phyloP scores from a whole-genome alignment of 106 monocot genomes.

The Apostasia ramifera region DNA sequence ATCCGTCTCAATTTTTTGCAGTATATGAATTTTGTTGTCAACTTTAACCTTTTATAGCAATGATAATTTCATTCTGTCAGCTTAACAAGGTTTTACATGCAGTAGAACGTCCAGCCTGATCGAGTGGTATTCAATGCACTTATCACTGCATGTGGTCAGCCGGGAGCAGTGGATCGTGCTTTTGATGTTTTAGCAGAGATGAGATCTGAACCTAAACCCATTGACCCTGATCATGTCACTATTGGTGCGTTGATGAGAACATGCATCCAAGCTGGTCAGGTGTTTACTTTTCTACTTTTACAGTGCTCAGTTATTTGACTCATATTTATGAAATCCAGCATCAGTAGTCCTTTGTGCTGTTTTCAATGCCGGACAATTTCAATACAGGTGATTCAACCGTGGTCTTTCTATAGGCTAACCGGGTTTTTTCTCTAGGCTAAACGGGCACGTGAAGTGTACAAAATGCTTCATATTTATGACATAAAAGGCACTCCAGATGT shows the following conservation, averaged over 20 bases:
- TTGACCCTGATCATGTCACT: conserved; percentile 93
- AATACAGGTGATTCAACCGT: too few relatives aligned
- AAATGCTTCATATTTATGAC: conserved; percentile 76
- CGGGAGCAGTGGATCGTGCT: conserved; percentile 96
- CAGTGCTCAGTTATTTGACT: neutral
- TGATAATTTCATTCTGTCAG: neutral
- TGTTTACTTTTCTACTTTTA: conserved; percentile 5
- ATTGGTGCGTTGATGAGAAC: conserved; percentile 93
- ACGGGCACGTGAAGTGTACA: conserved; percentile 80
- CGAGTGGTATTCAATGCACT: conserved; percentile 94
- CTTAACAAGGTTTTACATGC: conserved; percentile 53
- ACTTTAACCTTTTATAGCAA: neutral
- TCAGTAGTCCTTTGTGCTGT: neutral
- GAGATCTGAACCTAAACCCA: conserved; percentile 63
- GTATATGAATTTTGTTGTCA: neutral
- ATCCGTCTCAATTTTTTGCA: neutral
- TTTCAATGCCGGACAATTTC: neutral
- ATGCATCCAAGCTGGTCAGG: conserved; percentile 73
- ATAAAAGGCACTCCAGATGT: conserved; percentile 81
- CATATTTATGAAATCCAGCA: neutral
- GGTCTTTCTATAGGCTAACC: neutral
- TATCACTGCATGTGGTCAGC: conserved; percentile 95
- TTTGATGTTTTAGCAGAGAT: conserved; percentile 99
- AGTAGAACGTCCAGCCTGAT: conserved; percentile 98
- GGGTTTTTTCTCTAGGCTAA: conserved; percentile 38